These are phyloP conservation scores for Tricharina praecox DNA, from an alignment of 495 filamentous ascomycete species.

Conservation along the genomic window DNA sequence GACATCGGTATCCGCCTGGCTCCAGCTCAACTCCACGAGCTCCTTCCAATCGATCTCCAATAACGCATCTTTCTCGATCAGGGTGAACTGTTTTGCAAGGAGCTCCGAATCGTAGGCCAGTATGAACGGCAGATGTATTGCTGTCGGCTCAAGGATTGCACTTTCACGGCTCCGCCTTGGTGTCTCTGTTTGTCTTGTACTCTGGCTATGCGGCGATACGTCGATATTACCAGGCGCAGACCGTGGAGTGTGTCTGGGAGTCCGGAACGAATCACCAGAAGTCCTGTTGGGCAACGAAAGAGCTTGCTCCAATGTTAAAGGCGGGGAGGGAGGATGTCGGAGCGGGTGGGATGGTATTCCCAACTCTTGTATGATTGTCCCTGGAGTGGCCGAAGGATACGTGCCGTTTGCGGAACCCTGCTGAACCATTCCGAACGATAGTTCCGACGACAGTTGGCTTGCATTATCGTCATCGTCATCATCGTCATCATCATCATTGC, in stretches of 20 bases:
- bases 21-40: conserved; percentile 86
- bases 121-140: conserved; percentile 75
- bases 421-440: conserved; percentile 50
- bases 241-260: not conserved
- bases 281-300: conserved; percentile 18
- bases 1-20: conserved; percentile 42
- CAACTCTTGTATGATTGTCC: conserved; percentile 33
- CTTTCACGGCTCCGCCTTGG: conserved; percentile 6
- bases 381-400: conserved; percentile 25
- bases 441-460: conserved; percentile 64
- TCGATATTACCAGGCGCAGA: not conserved
- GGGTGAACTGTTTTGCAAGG: conserved; percentile 82
- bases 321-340: conserved; percentile 58
- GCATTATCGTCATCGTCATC: conserved; percentile 39
- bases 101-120: conserved; percentile 78
- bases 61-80: conserved; percentile 90
- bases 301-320: conserved; percentile 52
- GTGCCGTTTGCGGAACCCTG: conserved; percentile 25
- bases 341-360: conserved; percentile 48
- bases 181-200: not conserved
- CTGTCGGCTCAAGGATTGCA: conserved; percentile 14
- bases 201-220: not conserved
- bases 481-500: no score
- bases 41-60: conserved; percentile 97
- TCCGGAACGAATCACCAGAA: conserved; percentile 27